A percentile compares a stretch with the other conserved stretches of the same genome.
These are phyloP conservation scores for Talaromyces verruculosus DNA, from an alignment of 2,329 filamentous ascomycete genomes.

Conservation along the genomic window DNA sequence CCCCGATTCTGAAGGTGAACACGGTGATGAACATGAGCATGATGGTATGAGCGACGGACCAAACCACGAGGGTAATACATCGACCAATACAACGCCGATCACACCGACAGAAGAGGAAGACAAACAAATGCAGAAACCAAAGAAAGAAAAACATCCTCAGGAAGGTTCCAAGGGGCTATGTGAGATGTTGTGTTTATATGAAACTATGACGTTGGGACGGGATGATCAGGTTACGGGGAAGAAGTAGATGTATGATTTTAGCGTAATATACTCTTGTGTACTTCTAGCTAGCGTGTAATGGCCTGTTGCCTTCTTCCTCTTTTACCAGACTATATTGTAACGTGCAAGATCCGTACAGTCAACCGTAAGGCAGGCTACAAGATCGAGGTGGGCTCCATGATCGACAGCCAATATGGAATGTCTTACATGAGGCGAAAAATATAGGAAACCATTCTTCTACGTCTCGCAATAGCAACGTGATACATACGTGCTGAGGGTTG, in stretches of 20 bases:
- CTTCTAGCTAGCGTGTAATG: background rate
- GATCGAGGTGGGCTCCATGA: no score
- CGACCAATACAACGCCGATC: background rate
- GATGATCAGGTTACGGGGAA: constrained; percentile 24
- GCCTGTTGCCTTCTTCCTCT: background rate
- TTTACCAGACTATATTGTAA: no score
- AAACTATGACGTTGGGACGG: constrained; percentile 40
- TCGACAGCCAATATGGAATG: no score
- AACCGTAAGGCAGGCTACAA: no score
- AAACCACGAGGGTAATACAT: background rate
- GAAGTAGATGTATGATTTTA: background rate
- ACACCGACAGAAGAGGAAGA: constrained; percentile 15
- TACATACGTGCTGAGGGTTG: no score
- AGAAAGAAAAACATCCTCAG: background rate
- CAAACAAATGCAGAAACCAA: background rate
- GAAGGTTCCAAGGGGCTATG: constrained; percentile 28
- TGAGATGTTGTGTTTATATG: constrained; percentile 42
- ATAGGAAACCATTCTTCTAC: no score
- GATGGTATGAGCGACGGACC: constrained; percentile 23
- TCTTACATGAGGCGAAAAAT: no score
- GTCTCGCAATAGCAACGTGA: no score
- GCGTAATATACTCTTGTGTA: background rate
- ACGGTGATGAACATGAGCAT: background rate
- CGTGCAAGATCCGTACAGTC: no score
- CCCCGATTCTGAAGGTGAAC: background rate